Percentiles rank a stretch among this genome's conserved stretches.
phyloP scores from a whole-genome alignment of 768 basidiomycete species.

The Amanita pallidorosea region DNA sequence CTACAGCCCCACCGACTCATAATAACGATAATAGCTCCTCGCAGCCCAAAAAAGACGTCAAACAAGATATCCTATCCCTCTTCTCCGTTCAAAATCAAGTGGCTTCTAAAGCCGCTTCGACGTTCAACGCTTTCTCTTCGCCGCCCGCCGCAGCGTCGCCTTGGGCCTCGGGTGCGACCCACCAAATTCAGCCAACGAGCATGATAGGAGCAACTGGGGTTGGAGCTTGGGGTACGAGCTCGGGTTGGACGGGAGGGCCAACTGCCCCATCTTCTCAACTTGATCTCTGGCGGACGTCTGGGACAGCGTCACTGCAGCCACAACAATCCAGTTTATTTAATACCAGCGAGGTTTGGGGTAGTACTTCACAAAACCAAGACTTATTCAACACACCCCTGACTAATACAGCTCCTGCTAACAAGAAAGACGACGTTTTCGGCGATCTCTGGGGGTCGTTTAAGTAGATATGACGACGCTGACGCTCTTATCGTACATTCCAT shows the following conservation, averaged over 20 bases:
- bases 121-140: constrained; percentile 26
- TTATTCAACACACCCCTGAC: constrained; percentile 17
- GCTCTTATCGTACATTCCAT: neutral
- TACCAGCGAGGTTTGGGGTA: constrained; percentile 52
- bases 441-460: constrained; percentile 83
- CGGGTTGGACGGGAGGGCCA: constrained; percentile 44
- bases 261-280: constrained; percentile 22
- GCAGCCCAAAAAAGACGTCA: constrained; percentile 56
- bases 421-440: constrained; percentile 74
- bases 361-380: constrained; percentile 14
- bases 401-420: constrained; percentile 23
- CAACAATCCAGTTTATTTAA: constrained; percentile 30
- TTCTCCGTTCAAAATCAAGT: constrained; percentile 44
- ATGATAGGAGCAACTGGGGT: constrained; percentile 45
- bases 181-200: constrained; percentile 25
- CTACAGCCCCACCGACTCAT: constrained; percentile 12
- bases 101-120: constrained; percentile 17
- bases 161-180: constrained; percentile 17
- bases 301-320: constrained; percentile 10
- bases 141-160: constrained; percentile 14
- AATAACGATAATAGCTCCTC: constrained; percentile 13
- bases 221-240: constrained; percentile 56
- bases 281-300: constrained; percentile 27
- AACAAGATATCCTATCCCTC: constrained; percentile 78
- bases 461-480: constrained; percentile 19